phyloP scores from a whole-genome alignment of 75 land plant genomes.

The Selaginella tamariscina region DNA sequence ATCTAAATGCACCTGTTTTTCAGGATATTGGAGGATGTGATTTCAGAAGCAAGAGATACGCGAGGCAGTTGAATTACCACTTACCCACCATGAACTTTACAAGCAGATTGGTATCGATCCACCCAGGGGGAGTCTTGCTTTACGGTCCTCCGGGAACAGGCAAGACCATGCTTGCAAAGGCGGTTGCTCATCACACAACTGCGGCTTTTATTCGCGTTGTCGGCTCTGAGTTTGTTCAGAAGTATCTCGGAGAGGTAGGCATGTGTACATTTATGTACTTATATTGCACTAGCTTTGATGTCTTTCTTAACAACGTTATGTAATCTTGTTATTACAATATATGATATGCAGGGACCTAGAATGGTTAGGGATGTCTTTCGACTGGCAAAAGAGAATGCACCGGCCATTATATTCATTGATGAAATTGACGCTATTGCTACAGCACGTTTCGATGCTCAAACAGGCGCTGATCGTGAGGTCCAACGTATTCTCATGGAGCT shows the following conservation, averaged over 20 bases:
- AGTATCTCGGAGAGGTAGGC: conserved; percentile 77
- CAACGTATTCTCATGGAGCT: conserved; percentile 89
- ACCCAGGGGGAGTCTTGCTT: conserved; percentile 64
- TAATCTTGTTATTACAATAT: too few species aligned
- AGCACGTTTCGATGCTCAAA: conserved; percentile 88
- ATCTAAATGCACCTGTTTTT: too few species aligned
- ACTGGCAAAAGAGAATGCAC: conserved; percentile 83
- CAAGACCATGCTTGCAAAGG: conserved; percentile 82
- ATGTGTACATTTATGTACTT: neutral
- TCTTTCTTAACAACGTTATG: conserved; percentile 13
- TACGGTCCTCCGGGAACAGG: conserved; percentile 85
- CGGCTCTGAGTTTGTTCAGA: conserved; percentile 89
- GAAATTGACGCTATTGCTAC: conserved; percentile 88
- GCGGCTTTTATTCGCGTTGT: conserved; percentile 77
- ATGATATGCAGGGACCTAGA: conserved; percentile 72
- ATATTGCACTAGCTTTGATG: neutral
- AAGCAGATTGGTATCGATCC: conserved; percentile 72
- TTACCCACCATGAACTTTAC: conserved; percentile 55
- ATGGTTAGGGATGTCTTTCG: conserved; percentile 86
- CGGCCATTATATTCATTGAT: conserved; percentile 78
- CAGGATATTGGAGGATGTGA: conserved; percentile 91
- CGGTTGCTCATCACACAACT: conserved; percentile 77
- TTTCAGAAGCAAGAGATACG: conserved; percentile 84
- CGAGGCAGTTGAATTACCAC: conserved; percentile 69
- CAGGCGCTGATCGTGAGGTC: conserved; percentile 85